A percentile compares a stretch with the other conserved stretches of the same genome.
phyloP scores from a whole-genome alignment of 768 basidiomycete species.

The Agaricus blazei region DNA sequence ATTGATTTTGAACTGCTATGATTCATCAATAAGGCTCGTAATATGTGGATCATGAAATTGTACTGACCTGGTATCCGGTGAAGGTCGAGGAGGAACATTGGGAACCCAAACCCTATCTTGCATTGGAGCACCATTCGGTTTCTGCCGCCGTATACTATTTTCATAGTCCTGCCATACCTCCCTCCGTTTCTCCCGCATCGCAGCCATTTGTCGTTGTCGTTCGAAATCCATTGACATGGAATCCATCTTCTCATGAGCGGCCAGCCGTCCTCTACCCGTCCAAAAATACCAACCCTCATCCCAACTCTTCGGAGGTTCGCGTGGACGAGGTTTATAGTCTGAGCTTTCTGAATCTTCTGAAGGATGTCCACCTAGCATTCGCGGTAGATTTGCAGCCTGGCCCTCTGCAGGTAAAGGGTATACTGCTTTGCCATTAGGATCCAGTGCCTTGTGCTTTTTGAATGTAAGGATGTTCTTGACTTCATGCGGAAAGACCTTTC shows the following conservation, averaged over 20 bases:
- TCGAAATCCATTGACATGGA: conserved; percentile 57
- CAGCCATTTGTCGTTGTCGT: conserved; percentile 39
- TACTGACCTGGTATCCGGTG: conserved; percentile 36
- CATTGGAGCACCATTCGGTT: conserved; percentile 14
- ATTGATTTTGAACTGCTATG: conserved; percentile 41
- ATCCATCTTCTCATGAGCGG: conserved; percentile 49
- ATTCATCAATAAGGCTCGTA: background rate
- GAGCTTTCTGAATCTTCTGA: conserved; percentile 27
- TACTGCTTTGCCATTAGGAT: conserved; percentile 40
- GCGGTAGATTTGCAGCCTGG: conserved; percentile 44
- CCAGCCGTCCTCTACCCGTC: conserved; percentile 50
- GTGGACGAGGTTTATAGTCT: conserved; percentile 1
- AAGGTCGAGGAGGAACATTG: conserved; percentile 33
- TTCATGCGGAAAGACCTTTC: conserved; percentile 65
- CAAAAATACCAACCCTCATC: conserved; percentile 75
- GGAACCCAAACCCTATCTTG: conserved; percentile 33
- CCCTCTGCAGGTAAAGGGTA: conserved; percentile 68
- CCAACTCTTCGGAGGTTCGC: conserved; percentile 46
- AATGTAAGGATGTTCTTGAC: conserved; percentile 46
- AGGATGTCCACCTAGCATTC: conserved; percentile 37
- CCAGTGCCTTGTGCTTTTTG: conserved; percentile 37
- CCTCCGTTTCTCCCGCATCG: conserved; percentile 32
- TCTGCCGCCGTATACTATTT: conserved; percentile 31
- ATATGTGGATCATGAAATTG: background rate
- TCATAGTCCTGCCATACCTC: conserved; percentile 50